A percentile compares a stretch with the other conserved stretches of the same genome.
Evolutionary conservation across 2,329 filamentous ascomycete species (phyloP).

Genomic region (Microdochium trichocladiopsis): DNA sequence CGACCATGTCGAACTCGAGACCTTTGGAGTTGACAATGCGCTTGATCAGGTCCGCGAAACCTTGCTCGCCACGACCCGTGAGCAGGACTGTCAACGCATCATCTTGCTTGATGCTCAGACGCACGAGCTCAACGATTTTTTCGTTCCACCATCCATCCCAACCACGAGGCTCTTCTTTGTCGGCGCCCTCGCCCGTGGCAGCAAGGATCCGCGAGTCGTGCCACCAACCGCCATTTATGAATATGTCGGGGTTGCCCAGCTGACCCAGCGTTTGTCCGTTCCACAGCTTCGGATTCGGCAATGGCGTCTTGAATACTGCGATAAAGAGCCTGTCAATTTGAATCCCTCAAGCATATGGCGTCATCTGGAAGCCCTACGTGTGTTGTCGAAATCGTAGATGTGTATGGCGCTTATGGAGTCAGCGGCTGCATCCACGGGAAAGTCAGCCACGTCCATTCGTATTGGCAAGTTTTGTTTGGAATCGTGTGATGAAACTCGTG

Average conservation of each 20-base stretch:
- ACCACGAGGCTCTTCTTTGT: constrained; percentile 71
- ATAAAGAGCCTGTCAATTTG: not conserved
- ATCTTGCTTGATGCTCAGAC: constrained; percentile 74
- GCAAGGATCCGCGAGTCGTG: constrained; percentile 83
- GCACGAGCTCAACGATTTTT: constrained; percentile 72
- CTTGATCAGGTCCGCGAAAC: constrained; percentile 72
- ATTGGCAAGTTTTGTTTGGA: not conserved
- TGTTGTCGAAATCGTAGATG: constrained; percentile 98
- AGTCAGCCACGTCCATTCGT: constrained; percentile 1
- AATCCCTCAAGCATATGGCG: constrained; percentile 4
- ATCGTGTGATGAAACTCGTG: too few species aligned
- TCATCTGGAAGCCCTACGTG: constrained; percentile 45
- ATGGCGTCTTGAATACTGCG: constrained; percentile 80
- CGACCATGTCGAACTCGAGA: constrained; percentile 81
- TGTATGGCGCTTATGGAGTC: constrained; percentile 73
- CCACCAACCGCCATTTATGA: constrained; percentile 92
- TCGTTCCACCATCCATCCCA: constrained; percentile 99
- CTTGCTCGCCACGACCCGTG: constrained; percentile 74
- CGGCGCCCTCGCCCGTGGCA: constrained; percentile 75
- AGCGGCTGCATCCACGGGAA: constrained; percentile 35
- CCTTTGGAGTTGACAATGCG: constrained; percentile 72
- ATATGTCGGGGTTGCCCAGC: constrained; percentile 67
- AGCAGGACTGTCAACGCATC: constrained; percentile 80
- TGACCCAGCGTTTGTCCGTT: constrained; percentile 68
- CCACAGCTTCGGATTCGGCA: constrained; percentile 88